Conservation (phyloP, 164 flowering plant genomes). For the Saururus chinensis region DNA sequence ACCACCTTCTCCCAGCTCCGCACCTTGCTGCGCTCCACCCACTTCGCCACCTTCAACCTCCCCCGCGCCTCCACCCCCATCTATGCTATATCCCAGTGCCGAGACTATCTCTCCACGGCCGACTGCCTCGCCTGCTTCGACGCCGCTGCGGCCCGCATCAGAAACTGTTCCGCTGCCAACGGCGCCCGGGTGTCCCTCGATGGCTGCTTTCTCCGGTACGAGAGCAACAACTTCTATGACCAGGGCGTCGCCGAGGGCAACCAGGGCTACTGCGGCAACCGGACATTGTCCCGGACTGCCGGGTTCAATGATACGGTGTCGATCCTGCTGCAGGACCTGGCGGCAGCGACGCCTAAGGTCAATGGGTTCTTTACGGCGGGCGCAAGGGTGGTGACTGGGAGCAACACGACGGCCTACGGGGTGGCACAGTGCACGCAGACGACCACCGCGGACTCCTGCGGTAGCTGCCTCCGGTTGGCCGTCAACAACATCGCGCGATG, state of each 20-base stretch:
- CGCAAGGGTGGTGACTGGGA: slow-evolving; percentile 3
- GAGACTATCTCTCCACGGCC: slow-evolving; percentile 28
- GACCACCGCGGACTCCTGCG: slow-evolving; percentile 27
- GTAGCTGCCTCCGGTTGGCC: slow-evolving; percentile 36
- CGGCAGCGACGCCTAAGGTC: slow-evolving; percentile 30
- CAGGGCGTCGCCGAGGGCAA: slow-evolving; percentile 23
- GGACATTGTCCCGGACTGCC: slow-evolving; percentile 11
- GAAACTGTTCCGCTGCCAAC: slow-evolving; percentile 35
- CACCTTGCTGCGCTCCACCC: background rate
- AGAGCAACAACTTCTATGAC: slow-evolving; percentile 34
- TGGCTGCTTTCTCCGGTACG: slow-evolving; percentile 53
- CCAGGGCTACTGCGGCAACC: slow-evolving; percentile 23
- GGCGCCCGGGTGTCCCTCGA: slow-evolving; percentile 46
- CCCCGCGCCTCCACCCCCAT: slow-evolving; percentile 22
- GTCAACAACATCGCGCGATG: slow-evolving; percentile 23
- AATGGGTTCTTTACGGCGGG: slow-evolving; percentile 32
- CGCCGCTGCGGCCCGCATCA: slow-evolving; percentile 20
- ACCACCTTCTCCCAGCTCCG: slow-evolving; percentile 10
- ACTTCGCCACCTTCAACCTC: slow-evolving; percentile 30
- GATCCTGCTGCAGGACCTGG: slow-evolving; percentile 2
- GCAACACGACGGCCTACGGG: slow-evolving; percentile 23
- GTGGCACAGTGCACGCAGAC: slow-evolving; percentile 48
- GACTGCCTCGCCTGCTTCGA: slow-evolving; percentile 17
- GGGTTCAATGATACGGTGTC: background rate
- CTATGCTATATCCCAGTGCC: slow-evolving; percentile 38